Conservation (phyloP, 2,329 filamentous ascomycete genomes). For the Calonectria pseudoturangicola region DNA sequence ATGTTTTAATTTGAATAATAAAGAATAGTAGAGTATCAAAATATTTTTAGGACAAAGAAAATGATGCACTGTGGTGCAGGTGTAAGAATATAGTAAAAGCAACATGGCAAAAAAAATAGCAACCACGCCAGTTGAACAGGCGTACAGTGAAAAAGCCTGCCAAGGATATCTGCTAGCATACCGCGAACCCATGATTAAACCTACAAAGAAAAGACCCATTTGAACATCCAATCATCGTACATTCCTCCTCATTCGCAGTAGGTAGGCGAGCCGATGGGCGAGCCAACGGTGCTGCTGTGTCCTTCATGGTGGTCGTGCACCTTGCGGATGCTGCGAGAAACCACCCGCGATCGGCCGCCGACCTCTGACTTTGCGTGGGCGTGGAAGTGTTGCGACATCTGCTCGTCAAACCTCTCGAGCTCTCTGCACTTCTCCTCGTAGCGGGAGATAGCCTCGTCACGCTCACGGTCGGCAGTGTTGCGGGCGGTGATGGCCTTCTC, state of each 20-base stretch:
- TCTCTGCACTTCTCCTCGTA: conserved; percentile 22
- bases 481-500: conserved; percentile 19
- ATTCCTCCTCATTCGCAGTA: not conserved
- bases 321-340: conserved; percentile 55
- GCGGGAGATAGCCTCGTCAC: conserved; percentile 6
- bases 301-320: conserved; percentile 15
- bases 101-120: not conserved
- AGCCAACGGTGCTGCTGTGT: conserved; percentile 9
- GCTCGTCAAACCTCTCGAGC: conserved; percentile 21
- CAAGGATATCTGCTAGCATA: not conserved
- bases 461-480: conserved; percentile 7
- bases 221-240: not conserved
- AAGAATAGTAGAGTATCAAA: too few species aligned
- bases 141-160: not conserved
- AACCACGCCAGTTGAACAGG: not conserved
- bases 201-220: not conserved
- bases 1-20: too few species aligned
- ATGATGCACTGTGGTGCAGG: not conserved
- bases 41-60: not conserved
- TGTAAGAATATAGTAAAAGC: not conserved
- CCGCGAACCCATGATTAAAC: not conserved
- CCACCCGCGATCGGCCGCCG: conserved; percentile 69
- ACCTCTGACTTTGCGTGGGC: conserved; percentile 58
- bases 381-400: conserved; percentile 19
- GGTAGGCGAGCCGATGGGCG: not conserved